Evolutionary conservation across 1,284 basidiomycete genomes (phyloP), one percentile per base, ranked within the genome.

Genomic region (Clitocybe nebularis): DNA sequence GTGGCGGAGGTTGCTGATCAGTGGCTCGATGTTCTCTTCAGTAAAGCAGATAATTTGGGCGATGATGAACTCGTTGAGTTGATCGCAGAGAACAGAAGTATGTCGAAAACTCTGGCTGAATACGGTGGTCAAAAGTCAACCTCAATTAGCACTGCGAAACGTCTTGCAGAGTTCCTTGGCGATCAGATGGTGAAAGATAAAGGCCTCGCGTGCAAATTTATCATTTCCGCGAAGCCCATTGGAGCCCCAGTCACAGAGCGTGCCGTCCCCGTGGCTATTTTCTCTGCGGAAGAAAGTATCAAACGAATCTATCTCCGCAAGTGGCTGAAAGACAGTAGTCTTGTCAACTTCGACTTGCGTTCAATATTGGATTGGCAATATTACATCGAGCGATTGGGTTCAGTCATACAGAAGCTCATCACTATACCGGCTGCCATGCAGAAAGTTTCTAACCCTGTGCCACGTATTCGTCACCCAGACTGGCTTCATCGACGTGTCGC

Each of bases 111-210:
- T 4, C 72, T 99, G 24, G 89, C 93, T 2, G 96, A 99, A 66
- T 99, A 99, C 60, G 96, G 79, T 2, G 82, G 81, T 3, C 96
- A 99, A 63, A 99, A 99, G 67, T 97, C 93, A 20, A 99, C 96
- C 0, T 96, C 94, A 0, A 99, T 99, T 67, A 94, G 89, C 50
- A 99, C 96, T 0, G 96, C 96, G 1, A 84, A 81, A 50, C 87
- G 96, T 49, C 74, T 99, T 6, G 94, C 96, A 3, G 96, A 99
- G 64, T 99, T 99, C 68, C 68, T 99, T 43, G 96, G 96, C 17
- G 86, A 94, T 56, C 92, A 96, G 59, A 99, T 99, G 94, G 93
- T 98, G 57, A 98, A 98, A 67, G 95, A 99, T 71, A 99, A 98
- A 62, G 96, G 96, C 44, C 80, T 99, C 9, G 92, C 96, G 1